phyloP scores from a whole-genome alignment of 2,329 filamentous ascomycete species.

The Neofusicoccum umdonicola region DNA sequence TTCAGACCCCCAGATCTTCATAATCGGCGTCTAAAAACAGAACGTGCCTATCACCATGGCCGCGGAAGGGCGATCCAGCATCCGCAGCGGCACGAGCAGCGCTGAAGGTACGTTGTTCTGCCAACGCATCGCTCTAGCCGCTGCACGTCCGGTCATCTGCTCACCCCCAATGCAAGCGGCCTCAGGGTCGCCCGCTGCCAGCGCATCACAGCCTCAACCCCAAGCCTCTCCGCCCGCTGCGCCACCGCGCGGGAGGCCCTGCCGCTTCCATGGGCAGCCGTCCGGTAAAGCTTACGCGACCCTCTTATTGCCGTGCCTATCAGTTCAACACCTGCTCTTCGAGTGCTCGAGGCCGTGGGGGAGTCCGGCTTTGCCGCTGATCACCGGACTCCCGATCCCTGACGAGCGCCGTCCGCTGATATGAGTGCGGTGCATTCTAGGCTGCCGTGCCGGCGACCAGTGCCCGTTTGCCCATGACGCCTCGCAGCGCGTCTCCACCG shows the following conservation, averaged over 20 bases:
- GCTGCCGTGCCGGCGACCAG: conserved; percentile 52
- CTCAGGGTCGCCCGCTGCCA: conserved; percentile 13
- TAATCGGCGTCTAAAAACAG: conserved; percentile 10
- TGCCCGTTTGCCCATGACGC: conserved; percentile 52
- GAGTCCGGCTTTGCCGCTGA: neutral
- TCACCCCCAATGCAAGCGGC: conserved; percentile 1
- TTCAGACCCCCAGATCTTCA: conserved; percentile 10
- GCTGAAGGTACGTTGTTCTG: conserved; percentile 24
- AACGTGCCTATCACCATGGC: conserved; percentile 6
- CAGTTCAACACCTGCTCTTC: neutral
- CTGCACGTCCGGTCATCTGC: conserved; percentile 16
- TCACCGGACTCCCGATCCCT: conserved; percentile 6
- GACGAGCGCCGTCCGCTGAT: neutral
- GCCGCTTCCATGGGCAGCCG: conserved; percentile 40
- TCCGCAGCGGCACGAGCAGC: conserved; percentile 24
- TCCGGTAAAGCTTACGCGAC: conserved; percentile 34
- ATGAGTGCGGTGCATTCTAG: conserved; percentile 27
- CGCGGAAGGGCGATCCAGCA: conserved; percentile 32
- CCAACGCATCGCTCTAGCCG: conserved; percentile 18
- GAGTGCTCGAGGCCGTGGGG: neutral
- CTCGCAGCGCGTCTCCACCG: conserved; percentile 14
- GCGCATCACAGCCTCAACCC: conserved; percentile 28
- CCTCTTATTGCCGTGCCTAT: neutral
- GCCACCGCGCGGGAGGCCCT: conserved; percentile 31
- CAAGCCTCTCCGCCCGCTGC: conserved; percentile 26